phyloP scores from a whole-genome alignment of 176 grass and related monocot genomes.

The maize (Zea mays) region DNA sequence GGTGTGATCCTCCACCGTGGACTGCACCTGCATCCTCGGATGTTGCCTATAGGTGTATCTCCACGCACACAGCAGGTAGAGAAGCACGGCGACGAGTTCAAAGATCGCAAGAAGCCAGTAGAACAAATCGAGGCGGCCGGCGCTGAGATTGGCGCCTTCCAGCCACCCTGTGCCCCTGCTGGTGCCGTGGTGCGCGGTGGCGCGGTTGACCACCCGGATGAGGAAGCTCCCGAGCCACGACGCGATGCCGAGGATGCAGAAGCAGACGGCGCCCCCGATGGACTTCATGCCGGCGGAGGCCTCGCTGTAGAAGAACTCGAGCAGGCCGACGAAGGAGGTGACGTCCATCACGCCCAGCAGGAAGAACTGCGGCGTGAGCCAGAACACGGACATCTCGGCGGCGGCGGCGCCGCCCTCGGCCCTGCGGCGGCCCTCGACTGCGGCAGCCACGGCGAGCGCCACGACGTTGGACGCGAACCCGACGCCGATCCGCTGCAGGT shows the following conservation, averaged over 20 bases:
- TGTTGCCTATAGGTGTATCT: too few species aligned
- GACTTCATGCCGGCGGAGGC: conserved; percentile 68
- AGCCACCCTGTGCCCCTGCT: conserved; percentile 45
- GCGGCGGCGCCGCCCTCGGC: neutral
- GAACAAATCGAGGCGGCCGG: conserved; percentile 22
- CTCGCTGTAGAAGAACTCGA: conserved; percentile 86
- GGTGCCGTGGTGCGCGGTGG: neutral
- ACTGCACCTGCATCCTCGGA: too few species aligned
- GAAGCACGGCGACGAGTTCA: neutral
- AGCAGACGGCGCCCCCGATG: conserved; percentile 59
- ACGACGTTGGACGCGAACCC: too few species aligned
- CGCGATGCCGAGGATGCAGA: conserved; percentile 54
- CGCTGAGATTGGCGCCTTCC: conserved; percentile 39
- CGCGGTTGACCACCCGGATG: conserved; percentile 51
- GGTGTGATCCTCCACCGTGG: too few species aligned
- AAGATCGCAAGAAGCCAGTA: neutral
- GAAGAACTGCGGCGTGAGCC: conserved; percentile 73
- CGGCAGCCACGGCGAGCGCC: too few species aligned
- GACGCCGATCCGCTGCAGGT: too few species aligned
- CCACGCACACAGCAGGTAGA: too few species aligned
- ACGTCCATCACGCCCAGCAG: conserved; percentile 70
- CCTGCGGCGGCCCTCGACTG: conserved; percentile 7
- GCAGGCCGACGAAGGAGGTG: conserved; percentile 66
- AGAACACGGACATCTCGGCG: conserved; percentile 56
- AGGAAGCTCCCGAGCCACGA: conserved; percentile 61